Conservation (phyloP, 2,329 filamentous ascomycete species). For the Pyricularia grisea region DNA sequence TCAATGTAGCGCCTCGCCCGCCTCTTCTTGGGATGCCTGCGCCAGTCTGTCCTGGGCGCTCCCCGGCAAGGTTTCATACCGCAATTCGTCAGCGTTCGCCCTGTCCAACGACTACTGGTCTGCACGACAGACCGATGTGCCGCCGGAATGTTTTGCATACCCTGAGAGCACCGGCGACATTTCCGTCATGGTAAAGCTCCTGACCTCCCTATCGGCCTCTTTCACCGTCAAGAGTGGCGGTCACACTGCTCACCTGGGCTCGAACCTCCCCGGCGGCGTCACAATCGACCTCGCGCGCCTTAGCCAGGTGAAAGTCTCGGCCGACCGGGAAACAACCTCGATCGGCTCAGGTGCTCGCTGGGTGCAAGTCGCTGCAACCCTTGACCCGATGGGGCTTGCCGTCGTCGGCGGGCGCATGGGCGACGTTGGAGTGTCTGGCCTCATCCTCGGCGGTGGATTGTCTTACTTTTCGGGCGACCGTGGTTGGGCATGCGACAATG, state of each 20-base stretch:
- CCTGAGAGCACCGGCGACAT: conserved; percentile 23
- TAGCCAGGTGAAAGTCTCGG: conserved; percentile 21
- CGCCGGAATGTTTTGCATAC: conserved; percentile 20
- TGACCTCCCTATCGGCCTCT: conserved; percentile 10
- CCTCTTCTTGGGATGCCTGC: conserved; percentile 7
- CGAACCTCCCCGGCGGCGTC: conserved; percentile 29
- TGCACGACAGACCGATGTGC: conserved; percentile 15
- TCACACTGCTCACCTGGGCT: conserved; percentile 34
- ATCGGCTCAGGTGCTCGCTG: conserved; percentile 37
- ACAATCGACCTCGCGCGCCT: conserved; percentile 32
- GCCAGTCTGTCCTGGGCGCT: conserved; percentile 8
- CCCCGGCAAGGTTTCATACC: conserved; percentile 13
- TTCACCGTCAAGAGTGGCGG: conserved; percentile 42
- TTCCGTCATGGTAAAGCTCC: conserved; percentile 13
- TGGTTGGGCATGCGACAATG: conserved; percentile 40
- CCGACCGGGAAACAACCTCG: conserved; percentile 23
- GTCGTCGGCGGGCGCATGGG: conserved; percentile 34
- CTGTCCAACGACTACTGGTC: conserved; percentile 22
- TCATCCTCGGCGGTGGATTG: conserved; percentile 42
- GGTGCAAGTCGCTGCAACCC: conserved; percentile 27
- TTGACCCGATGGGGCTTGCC: conserved; percentile 31
- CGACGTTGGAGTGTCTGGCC: conserved; percentile 37
- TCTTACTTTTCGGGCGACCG: conserved; percentile 41
- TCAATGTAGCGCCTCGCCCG: background rate
- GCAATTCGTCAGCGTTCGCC: conserved; percentile 14